Evolutionary conservation across 345 rosid species (phyloP).

Genomic region (Populus alba): DNA sequence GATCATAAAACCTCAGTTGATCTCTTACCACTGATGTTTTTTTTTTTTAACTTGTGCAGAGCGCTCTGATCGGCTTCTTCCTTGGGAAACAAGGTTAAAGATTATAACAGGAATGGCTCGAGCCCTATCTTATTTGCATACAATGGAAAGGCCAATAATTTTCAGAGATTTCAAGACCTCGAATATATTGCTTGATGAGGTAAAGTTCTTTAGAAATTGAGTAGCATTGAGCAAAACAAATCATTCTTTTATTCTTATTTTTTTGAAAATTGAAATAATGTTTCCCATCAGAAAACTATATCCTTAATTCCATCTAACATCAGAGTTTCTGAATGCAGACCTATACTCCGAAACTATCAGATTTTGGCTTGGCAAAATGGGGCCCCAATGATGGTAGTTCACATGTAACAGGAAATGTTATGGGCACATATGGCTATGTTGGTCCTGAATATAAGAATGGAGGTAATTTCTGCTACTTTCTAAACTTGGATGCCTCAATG

Average conservation of each 20-base stretch:
- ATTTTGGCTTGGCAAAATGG: conserved; percentile 9
- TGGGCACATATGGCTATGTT: neutral
- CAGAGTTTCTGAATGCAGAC: neutral
- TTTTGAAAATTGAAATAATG: too few species aligned
- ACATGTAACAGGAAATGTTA: neutral
- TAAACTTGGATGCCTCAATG: too few species aligned
- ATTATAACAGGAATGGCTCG: conserved; percentile 8
- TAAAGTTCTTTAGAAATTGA: too few species aligned
- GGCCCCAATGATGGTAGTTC: neutral
- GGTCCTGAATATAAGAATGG: neutral
- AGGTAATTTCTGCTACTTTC: neutral
- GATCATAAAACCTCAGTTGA: too few species aligned
- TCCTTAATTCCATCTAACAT: neutral
- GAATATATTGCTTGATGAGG: conserved; percentile 11
- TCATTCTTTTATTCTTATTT: too few species aligned
- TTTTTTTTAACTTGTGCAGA: neutral
- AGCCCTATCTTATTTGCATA: conserved; percentile 3
- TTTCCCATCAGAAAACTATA: too few species aligned
- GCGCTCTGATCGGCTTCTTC: neutral
- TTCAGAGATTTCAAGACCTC: conserved; percentile 19
- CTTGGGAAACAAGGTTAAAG: conserved; percentile 8
- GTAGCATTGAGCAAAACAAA: too few species aligned
- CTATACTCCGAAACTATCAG: neutral
- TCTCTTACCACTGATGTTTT: too few species aligned
- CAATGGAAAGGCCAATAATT: neutral